phyloP scores from a whole-genome alignment of 169 alveolate genomes.

The Cryptosporidium meleagridis region DNA sequence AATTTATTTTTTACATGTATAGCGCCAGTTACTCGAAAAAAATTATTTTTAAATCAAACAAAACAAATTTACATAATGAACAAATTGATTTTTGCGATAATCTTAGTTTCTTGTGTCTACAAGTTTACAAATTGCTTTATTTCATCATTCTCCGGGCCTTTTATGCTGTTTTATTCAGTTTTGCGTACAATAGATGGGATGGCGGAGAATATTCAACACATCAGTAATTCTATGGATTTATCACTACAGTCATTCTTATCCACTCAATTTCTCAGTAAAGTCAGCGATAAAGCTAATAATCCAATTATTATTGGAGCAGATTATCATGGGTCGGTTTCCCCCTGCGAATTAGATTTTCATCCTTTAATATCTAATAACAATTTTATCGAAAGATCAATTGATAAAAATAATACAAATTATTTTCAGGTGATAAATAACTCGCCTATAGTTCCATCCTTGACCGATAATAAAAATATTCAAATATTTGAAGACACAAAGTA shows the following conservation, averaged over 20 bases:
- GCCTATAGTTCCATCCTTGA: background rate
- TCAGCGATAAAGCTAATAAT: background rate
- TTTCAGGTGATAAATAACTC: background rate
- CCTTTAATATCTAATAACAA: constrained; percentile 1
- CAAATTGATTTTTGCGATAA: background rate
- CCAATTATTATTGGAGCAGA: constrained; percentile 27
- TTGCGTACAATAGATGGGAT: constrained; percentile 70
- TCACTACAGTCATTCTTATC: constrained; percentile 67
- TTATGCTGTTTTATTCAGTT: constrained; percentile 34
- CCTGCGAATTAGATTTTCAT: constrained; percentile 33
- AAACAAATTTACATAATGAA: background rate
- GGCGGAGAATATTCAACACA: constrained; percentile 55
- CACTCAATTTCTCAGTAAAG: constrained; percentile 12
- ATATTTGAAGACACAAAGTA: background rate
- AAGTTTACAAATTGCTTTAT: constrained; percentile 24
- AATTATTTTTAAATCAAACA: background rate
- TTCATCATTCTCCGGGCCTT: constrained; percentile 43
- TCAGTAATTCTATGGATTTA: constrained; percentile 59
- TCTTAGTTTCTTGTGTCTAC: background rate
- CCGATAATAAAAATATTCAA: background rate
- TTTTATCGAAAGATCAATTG: background rate
- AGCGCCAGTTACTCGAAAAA: background rate
- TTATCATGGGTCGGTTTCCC: constrained; percentile 55
- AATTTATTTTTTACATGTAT: background rate
- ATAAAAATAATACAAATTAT: background rate